Base-by-base conservation (phyloP, 2,329 filamentous ascomycete species). In the Ascochyta fabae region DNA sequence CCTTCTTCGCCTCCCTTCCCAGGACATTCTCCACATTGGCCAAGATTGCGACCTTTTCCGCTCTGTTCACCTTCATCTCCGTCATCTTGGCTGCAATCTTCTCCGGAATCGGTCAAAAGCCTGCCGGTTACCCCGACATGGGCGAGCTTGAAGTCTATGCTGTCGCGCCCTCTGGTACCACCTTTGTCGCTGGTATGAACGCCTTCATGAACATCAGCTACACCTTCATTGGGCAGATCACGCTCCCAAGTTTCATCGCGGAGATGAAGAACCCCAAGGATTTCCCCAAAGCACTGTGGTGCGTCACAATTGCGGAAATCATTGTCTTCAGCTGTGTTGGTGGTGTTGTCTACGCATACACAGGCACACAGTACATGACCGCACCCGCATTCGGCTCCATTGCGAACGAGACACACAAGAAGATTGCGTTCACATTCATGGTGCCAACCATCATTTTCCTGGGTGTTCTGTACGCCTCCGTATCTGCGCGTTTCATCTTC, bases 191-290 rank as follows among this genome's bases (percentile, higher is more conserved):
- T 3, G 92, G 88, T 22, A 88, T 96, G 83, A 92, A 87, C 48
- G 93, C 93, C 0, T 96, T 96, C 77, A 83, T 97, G 74, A 97
- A 97, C 77, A 97, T 97, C 71, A 91, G 88, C 77, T 97, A 96
- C 74, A 96, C 93, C 0, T 96, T 97, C 72, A 96, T 97, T 64
- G 93, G 93, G 0, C 93, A 97, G 73, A 96, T 96, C 67, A 96
- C 93, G 0, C 83, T 97, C 13, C 93, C 93, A 0, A 94, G 90
- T 65, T 97, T 97, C 79, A 97, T 97, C 62, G 92, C 93, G 3
- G 93, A 97, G 76, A 97, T 97, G 93, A 90, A 84, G 70, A 80
- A 86, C 42, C 86, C 83, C 1, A 87, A 84, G 53, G 93, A 97
- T 65, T 97, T 97, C 71, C 92, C 92, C 66, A 97, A 97, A 77